Evolutionary conservation across 1,284 basidiomycete genomes (phyloP).

Genomic region (Trichosporon sp.): DNA sequence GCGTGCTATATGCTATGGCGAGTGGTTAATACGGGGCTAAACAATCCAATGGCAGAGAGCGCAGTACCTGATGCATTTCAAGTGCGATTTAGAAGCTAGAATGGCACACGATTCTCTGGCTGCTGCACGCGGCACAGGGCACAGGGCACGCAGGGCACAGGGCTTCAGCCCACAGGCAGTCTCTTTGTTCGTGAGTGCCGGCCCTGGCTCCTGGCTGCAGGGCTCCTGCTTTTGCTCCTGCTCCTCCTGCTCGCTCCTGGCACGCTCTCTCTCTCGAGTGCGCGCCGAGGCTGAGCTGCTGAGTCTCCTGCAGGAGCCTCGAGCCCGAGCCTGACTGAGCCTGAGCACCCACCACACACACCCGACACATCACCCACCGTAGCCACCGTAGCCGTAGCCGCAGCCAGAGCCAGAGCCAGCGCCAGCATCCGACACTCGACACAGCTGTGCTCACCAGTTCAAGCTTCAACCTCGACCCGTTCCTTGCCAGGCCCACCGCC

Average conservation of each 20-base stretch:
- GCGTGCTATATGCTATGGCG: not conserved
- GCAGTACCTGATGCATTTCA: not conserved
- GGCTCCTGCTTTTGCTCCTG: not conserved
- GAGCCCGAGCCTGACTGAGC: too few species aligned
- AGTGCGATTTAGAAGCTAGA: not conserved
- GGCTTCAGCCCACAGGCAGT: too few species aligned
- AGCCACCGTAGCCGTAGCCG: too few species aligned
- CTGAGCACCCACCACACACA: not conserved
- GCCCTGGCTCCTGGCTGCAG: not conserved
- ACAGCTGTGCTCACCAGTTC: not conserved
- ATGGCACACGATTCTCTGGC: too few species aligned
- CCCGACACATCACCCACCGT: not conserved
- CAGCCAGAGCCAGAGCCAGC: too few species aligned
- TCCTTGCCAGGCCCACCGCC: not conserved
- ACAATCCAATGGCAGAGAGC: not conserved
- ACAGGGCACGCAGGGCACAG: not conserved
- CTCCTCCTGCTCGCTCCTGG: not conserved
- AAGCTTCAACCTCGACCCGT: not conserved
- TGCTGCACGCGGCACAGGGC: not conserved
- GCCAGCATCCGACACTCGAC: too few species aligned
- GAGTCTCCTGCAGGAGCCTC: too few species aligned
- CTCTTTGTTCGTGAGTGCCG: not conserved
- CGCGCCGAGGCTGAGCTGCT: too few species aligned
- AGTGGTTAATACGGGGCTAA: not conserved
- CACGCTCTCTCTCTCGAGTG: too few species aligned